phyloP scores from a whole-genome alignment of 345 rosid genomes.

The Syzygium aromaticum region DNA sequence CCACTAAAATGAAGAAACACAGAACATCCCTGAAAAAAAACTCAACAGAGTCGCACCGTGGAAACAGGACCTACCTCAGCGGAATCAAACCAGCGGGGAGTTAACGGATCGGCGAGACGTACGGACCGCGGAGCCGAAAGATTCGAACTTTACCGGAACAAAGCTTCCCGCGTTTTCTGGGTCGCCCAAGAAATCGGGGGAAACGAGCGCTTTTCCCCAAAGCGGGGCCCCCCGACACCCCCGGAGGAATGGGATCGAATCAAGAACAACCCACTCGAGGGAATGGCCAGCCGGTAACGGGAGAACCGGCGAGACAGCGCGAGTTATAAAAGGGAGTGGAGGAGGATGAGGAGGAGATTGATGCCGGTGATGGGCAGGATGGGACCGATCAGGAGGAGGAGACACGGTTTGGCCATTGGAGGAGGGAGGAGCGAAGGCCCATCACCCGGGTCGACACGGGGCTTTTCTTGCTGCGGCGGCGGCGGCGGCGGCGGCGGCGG shows the following conservation, averaged over 20 bases:
- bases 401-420: constrained; percentile 5
- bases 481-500: not conserved
- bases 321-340: constrained; percentile 75
- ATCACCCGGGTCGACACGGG: not conserved
- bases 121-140: not conserved
- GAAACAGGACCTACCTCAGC: not conserved
- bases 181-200: not conserved
- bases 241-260: not conserved
- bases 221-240: not conserved
- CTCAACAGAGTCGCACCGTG: not conserved
- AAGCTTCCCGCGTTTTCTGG: not conserved
- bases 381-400: not conserved
- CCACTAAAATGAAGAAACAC: not conserved
- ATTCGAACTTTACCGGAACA: not conserved
- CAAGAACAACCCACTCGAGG: not conserved
- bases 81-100: not conserved
- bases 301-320: constrained; percentile 4
- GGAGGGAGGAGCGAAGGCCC: not conserved
- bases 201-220: not conserved
- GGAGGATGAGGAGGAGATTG: constrained; percentile 68
- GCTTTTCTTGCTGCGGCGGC: not conserved
- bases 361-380: constrained; percentile 52
- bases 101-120: not conserved
- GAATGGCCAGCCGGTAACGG: not conserved
- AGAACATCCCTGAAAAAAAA: not conserved